These are phyloP conservation scores for Tranzscheliella williamsii DNA, from an alignment of 1,284 basidiomycete species.

Conservation along the genomic window DNA sequence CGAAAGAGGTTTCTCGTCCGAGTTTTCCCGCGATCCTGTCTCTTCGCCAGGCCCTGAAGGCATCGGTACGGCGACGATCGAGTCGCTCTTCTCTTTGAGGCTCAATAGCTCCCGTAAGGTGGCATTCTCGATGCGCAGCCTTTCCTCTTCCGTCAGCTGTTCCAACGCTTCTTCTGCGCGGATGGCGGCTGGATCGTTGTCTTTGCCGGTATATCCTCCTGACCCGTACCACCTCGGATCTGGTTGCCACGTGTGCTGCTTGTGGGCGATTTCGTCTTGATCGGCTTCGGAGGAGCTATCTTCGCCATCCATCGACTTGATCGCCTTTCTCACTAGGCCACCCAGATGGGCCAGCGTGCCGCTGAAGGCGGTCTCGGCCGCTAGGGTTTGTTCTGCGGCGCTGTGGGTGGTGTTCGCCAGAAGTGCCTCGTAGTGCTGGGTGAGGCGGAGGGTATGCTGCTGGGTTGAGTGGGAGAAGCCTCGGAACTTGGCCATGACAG, in stretches of 20 bases:
- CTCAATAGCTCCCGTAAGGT: constrained; percentile 50
- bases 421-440: constrained; percentile 85
- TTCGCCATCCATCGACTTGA: constrained; percentile 48
- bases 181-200: constrained; percentile 35
- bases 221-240: constrained; percentile 51
- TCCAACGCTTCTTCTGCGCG: constrained; percentile 47
- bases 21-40: background rate
- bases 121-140: constrained; percentile 54
- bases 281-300: constrained; percentile 12
- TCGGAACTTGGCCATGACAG: constrained; percentile 93
- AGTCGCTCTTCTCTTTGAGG: constrained; percentile 37
- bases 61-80: background rate
- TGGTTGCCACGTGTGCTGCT: constrained; percentile 25
- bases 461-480: constrained; percentile 88
- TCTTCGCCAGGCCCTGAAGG: background rate
- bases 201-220: constrained; percentile 53
- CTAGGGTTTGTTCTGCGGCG: constrained; percentile 40
- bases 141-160: constrained; percentile 47
- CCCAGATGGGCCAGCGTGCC: constrained; percentile 44
- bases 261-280: constrained; percentile 2
- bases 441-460: constrained; percentile 84
- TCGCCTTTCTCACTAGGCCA: constrained; percentile 41
- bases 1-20: constrained; percentile 4
- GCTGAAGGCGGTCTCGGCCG: constrained; percentile 37
- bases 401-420: constrained; percentile 63